Evolutionary conservation across 257 asterid species (phyloP), one percentile per base, ranked within the genome.

Genomic region (Penstemon eatonii): DNA sequence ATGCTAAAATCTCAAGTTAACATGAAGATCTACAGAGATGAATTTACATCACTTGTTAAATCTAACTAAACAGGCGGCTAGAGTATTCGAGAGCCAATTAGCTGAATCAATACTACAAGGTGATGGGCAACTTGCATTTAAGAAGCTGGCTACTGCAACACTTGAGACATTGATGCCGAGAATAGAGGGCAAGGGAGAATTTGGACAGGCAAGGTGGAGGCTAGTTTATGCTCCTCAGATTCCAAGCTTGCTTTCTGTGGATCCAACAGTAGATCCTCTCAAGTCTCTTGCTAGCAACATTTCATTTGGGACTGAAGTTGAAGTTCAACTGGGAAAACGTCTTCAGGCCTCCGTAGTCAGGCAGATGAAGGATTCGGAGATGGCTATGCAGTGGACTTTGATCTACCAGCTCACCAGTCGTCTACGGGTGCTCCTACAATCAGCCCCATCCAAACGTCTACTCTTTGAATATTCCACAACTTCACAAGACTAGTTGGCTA

Each of bases 281-380:
- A 89, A 85, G 74, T 91, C 97, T 62, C 85, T 94, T 33, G 97
- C 99, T 58, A 94, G 89, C 92, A 94, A 94, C 80, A 94, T 94
- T 77, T 94, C 99, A 9, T 91, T 94, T 2, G 99, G 99, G 47
- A 91, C 99, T 18, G 99, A 94, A 82, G 99, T 94, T 25, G 99
- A 94, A 84, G 81, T 94, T 69, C 99, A 94, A 82, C 88, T 94
- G 8, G 99, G 99, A 65, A 94, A 94, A 82, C 96, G 99, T 64
- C 96, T 94, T 63, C 99, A 92, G 97, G 99, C 96, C 11, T 94
- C 99, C 37, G 95, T 94, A 15, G 96, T 91, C 45, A 90, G 99
- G 82, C 99, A 89, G 92, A 94, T 90, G 99, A 91, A 94, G 84
- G 99, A 94, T 78, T 90, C 97, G 13, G 97, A 94, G 87, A 94